Base-by-base conservation (phyloP, 2,329 filamentous ascomycete species). In the Aureobasidium pullulans region DNA sequence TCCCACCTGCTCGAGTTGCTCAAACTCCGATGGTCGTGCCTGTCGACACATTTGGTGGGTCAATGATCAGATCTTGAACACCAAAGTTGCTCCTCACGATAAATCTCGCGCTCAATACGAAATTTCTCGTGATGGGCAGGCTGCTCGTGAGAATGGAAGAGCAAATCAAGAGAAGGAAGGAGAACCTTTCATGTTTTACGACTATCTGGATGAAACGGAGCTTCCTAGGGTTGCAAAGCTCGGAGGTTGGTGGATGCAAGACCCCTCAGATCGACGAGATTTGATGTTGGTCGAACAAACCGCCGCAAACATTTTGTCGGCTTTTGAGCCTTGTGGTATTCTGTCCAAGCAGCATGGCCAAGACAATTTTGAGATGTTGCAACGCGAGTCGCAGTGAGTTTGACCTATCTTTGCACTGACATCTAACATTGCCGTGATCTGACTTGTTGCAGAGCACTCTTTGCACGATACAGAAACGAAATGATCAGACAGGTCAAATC, bases 31-130 rank as follows among this genome's bases (percentile, higher is more conserved):
- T 2, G 34, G 34, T 15, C 54, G 42, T 8, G 54, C 43, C 13
- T 57, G 54, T 19, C 42, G 39, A 31, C 54, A 57, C 19, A 40
- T 57, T n/a, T 47, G 42, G 54, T 57, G 43, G 42, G 43, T 57
- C 6, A 15, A 57, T 11, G 42, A 48, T 34, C 43, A 48, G 23
- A 48, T 57, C 9, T 15, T 57, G 13, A 43, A 9, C 8, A 43
- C 54, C 8, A 15, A n/a, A 6, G 15, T 57, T 1, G 4, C 11
- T 5, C 15, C 7, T 8, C 10, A 15, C 32, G 15, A 6, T 8
- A 16, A 32, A 6, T 34, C 23, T 13, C 54, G n/a, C 5, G 11
- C 13, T 43, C 10, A 23, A 2, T 37, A 9, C 23, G 31, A 39
- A 8, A 31, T 57, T 0, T 57, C 54, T 2, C 13, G 8, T 3